Base-by-base conservation (phyloP, 441 rosid species). In the Geranium incanum region DNA sequence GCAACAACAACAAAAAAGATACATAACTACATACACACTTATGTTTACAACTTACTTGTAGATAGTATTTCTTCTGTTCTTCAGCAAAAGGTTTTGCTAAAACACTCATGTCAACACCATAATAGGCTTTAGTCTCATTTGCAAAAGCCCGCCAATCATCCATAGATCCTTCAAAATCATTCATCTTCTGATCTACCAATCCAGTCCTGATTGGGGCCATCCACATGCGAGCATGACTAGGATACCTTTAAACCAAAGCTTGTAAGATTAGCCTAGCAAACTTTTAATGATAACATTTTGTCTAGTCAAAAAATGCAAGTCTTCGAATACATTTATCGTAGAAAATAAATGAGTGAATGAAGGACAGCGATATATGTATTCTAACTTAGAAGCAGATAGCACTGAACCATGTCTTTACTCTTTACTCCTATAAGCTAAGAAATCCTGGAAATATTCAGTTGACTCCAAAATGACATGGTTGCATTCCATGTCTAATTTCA, bases 161-260 rank as follows among this genome's bases (percentile, higher is more conserved):
- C 95, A 94, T 92, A 70, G 91, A 74, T 76, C 79, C 97, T 69
- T 87, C 90, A 48, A 76, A 89, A 70, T 94, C 96, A 36, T 68
- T 81, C 82, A 68, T 83, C 74, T 89, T 92, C 36, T 86, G 84
- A 71, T 92, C 97, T 21, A 77, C 84, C 82, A 90, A 74, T 21
- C 82, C 85, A 70, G 97, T 85, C 80, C 91, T 84, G 57, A 94
- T 81, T 39, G 99, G 97, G 57, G 93, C 97, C 70, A 94, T 75
- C 99, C 99, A 92, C 94, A 92, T 89, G 67, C 94, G 97, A 67
- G 99, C 97, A 88, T 94, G 99, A 77, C 99, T 94, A 50, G 99
- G 97, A 85, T 94, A 94, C 97, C 99, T 94, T 65, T 45, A 66
- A 70, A 79, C 38, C 60, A 75, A 72, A 74, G 18, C 48, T 65